Base-by-base conservation (phyloP, 225 moss, liverwort and hornwort species). In the Climacium dendroides region DNA sequence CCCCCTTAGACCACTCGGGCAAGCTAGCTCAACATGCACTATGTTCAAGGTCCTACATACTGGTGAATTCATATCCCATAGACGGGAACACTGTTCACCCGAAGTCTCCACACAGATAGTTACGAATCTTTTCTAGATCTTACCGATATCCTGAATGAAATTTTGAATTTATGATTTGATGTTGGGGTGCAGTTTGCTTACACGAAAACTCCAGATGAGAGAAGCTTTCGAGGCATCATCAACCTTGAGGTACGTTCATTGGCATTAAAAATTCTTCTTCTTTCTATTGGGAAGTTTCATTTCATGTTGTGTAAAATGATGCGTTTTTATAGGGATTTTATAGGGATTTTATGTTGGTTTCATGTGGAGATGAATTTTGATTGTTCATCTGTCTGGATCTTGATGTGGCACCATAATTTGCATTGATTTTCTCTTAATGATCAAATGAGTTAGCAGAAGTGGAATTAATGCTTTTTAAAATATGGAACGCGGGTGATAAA, bases 1-100 rank as follows among this genome's bases (percentile, higher is more conserved):
- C 98, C 96, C 96, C 94, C 96, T 95, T 95, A 94, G 96, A 98
- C 96, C 98, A 94, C 96, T 96, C 94, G 96, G 97, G 96, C 96
- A 96, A 96, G 94, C 95, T 79, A 86, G 85, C 85, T 54, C 15
- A 16, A 2, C 0, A 52, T 3, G 0, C 6, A 6, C 2, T 0
- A 0, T 6, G 43, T 18, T 6, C 11, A 47, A 73, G 2, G 9
- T 7, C 1, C 18, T 72, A 18, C 11, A 29, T 71, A 28, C 9
- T 43, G 43, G 2, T 8, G 9, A n/a, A 3, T 24, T 24, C 22
- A 76, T 24, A 4, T 24, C 8, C 24, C n/a, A 10, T 59, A 14
- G 43, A 52, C 15, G 39, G 30, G 9, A 53, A 54, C 85, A 10
- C 35, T 72, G 78, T 73, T 73, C 79, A 83, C 59, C 26, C 24